These are phyloP conservation scores for Candida oleophila DNA, from an alignment of 805 yeast species.

Conservation along the genomic window DNA sequence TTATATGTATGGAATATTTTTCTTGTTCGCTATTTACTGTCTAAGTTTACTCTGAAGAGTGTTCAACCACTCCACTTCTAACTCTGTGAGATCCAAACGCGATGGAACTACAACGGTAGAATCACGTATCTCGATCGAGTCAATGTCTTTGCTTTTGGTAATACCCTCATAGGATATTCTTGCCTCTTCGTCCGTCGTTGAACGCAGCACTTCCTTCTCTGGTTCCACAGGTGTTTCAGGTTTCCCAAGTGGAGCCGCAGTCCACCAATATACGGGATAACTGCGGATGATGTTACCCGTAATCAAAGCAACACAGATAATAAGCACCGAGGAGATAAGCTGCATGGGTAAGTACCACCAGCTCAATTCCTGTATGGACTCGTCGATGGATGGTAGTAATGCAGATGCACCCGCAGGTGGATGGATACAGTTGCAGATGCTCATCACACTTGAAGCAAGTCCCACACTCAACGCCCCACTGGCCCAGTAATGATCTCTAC, in stretches of 20 bases:
- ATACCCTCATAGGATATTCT: slow-evolving; percentile 8
- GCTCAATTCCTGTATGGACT: slow-evolving; percentile 45
- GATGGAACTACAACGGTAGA: slow-evolving; percentile 21
- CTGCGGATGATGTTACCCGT: slow-evolving; percentile 51
- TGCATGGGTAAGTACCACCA: slow-evolving; percentile 68
- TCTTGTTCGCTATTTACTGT: background rate
- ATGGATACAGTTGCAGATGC: slow-evolving; percentile 55
- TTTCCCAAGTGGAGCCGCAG: slow-evolving; percentile 25
- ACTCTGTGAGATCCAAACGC: slow-evolving; percentile 20
- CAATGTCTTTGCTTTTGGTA: slow-evolving; percentile 11
- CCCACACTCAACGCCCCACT: slow-evolving; percentile 60
- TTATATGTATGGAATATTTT: no score
- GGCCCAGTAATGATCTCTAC: slow-evolving; percentile 51
- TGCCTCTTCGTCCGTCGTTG: slow-evolving; percentile 4
- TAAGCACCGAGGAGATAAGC: slow-evolving; percentile 47
- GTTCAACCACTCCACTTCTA: slow-evolving; percentile 28
- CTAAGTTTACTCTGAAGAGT: slow-evolving; percentile 13
- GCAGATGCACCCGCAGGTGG: slow-evolving; percentile 79
- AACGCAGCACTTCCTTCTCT: background rate
- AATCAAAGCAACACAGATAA: slow-evolving; percentile 49
- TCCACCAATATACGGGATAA: slow-evolving; percentile 67
- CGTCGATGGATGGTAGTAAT: slow-evolving; percentile 52
- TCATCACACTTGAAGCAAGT: slow-evolving; percentile 52
- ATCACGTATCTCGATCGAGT: slow-evolving; percentile 16
- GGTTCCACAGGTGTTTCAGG: background rate